Evolutionary conservation across 148 eudicot genomes (phyloP), one percentile per base, ranked within the genome.

Genomic region (Diospyros lotus): DNA sequence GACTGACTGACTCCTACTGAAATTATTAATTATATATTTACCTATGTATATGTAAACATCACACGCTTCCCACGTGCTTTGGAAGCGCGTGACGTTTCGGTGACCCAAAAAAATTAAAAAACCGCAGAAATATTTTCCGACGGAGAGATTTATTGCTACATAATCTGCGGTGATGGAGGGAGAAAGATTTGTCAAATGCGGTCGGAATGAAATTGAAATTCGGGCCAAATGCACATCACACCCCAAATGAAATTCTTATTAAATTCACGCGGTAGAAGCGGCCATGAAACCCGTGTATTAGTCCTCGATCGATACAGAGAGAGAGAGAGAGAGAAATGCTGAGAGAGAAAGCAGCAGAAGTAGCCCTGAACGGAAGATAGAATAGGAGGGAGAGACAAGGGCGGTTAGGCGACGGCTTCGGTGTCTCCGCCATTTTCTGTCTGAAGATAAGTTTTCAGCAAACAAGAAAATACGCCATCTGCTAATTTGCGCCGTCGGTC

Each of bases 151-250:
- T 3, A 71, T 70, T 86, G 86, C 86, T 44, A 44, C 74, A 83
- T 81, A 74, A 78, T 79, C 52, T 86, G 86, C 89, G 89, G 77
- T 75, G 87, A 84, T 84, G 67, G 75, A 66, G 82, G 87, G 48
- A 46, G 81, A 73, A 75, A 72, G 53, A 48, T 80, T 46, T 69
- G 51, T 80, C 71, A 93, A 90, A 93, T 89, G 88, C 65, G 69
- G 93, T 94, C 98, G 97, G 95, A 94, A 94, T 94, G 91, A 89
- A 94, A 90, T 83, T 77, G 81, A 90, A 90, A 88, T 88, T 45
- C 84, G n/a, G 67, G 14, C 69, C 54, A 85, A 86, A 89, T 92
- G 82, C 83, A 86, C 75, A 78, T 85, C 9, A 1, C 70, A 58
- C 50, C 67, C 28, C 66, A 78, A 77, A 72, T 66, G 75, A 84